Base-by-base conservation (phyloP, 2,329 filamentous ascomycete species). In the Sporothrix mexicana region DNA sequence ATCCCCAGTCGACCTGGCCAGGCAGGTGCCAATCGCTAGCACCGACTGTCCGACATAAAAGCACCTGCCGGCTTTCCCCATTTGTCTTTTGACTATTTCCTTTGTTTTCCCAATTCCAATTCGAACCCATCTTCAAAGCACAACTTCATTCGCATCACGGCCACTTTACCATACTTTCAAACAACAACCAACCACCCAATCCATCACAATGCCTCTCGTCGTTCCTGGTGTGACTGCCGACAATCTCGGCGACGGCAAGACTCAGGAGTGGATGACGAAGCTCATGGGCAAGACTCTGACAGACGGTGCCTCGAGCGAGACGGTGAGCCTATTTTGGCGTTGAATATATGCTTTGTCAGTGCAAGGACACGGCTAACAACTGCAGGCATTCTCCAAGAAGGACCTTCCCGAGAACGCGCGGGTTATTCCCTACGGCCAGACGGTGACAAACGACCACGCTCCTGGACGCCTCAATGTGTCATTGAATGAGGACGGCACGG, bases 271-370 rank as follows among this genome's bases (percentile, higher is more conserved):
- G 89, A 82, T 82, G 76, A 86, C 85, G 80, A 90, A 90, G 83
- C 83, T 91, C 4, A 85, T 88, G 62, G 89, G 89, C 78, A 91
- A 91, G 87, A 90, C 84, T 66, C 80, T 91, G 13, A 84, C 84
- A 12, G 88, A 89, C 0, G 77, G 81, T 17, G 79, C 80, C 20
- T 84, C 84, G 71, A 86, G 82, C 75, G 87, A 88, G 79, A 88
- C 84, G 9, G 89, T 91, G 80, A n/a, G n/a, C n/a, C n/a, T n/a
- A n/a, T n/a, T n/a, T n/a, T n/a, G n/a, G n/a, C n/a, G n/a, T n/a
- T n/a, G n/a, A n/a, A n/a, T n/a, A n/a, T n/a, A n/a, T n/a, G n/a
- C n/a, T n/a, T n/a, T n/a, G n/a, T n/a, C n/a, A n/a, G n/a, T 45
- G 17, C 45, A 3, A 17, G 12, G 6, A 20, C 1, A 12, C 4